These are phyloP conservation scores for Chlorella sp. DNA, from an alignment of 139 green algal species.

Conservation along the genomic window DNA sequence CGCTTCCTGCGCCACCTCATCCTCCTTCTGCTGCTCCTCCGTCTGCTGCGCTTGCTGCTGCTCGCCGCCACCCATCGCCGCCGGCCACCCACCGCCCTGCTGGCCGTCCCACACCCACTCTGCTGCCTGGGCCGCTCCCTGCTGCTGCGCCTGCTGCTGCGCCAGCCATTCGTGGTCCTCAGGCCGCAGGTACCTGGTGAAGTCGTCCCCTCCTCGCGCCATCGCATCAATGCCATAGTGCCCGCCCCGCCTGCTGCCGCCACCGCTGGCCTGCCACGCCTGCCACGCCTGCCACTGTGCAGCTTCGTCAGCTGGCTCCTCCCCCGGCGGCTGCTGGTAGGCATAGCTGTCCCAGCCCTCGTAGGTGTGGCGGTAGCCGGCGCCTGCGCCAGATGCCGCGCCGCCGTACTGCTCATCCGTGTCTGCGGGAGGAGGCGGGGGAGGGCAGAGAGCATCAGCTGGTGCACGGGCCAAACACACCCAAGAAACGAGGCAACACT, in stretches of 20 bases:
- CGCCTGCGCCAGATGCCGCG: not conserved
- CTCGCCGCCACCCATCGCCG: not conserved
- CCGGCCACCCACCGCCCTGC: not conserved
- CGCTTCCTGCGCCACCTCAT: slow-evolving; percentile 10
- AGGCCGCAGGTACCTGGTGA: slow-evolving; percentile 10
- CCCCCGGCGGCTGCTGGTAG: slow-evolving; percentile 3
- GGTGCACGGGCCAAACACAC: no score
- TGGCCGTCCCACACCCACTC: not conserved
- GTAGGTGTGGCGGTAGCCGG: slow-evolving; percentile 10
- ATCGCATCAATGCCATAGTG: not conserved
- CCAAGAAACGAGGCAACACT: no score
- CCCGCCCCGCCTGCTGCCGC: not conserved
- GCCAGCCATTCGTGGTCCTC: slow-evolving; percentile 5
- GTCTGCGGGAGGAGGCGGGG: slow-evolving; percentile 1
- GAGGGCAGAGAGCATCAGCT: not conserved
- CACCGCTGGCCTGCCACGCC: not conserved
- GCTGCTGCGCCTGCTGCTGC: not conserved
- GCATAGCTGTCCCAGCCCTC: slow-evolving; percentile 33
- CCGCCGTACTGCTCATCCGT: slow-evolving; percentile 36
- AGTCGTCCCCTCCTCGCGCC: not conserved
- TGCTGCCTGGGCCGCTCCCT: not conserved
- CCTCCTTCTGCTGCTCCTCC: not conserved
- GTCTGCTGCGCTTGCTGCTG: not conserved
- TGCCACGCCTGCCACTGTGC: slow-evolving; percentile 16
- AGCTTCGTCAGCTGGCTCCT: not conserved